These are phyloP conservation scores for Yamadazyma jaroonii DNA, from an alignment of 1,139 yeast genomes.

Conservation along the genomic window DNA sequence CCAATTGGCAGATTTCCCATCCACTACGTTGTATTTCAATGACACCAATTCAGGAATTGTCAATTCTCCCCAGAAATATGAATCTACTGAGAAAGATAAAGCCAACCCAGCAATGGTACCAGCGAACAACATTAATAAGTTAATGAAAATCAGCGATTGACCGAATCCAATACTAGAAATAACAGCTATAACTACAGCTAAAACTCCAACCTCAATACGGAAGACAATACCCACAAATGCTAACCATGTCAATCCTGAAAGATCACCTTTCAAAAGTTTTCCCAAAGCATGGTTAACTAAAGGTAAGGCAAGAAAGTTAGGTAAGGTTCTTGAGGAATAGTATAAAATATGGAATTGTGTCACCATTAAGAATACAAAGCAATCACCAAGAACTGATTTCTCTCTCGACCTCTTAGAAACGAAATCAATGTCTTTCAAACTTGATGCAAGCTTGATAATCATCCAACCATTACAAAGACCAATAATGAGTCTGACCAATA, in stretches of 20 bases:
- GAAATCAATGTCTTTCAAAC: conserved; percentile 25
- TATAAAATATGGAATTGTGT: conserved; percentile 78
- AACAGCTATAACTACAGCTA: conserved; percentile 46
- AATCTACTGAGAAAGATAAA: conserved; percentile 56
- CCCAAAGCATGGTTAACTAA: conserved; percentile 57
- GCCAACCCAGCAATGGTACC: conserved; percentile 57
- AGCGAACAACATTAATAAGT: conserved; percentile 38
- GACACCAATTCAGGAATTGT: conserved; percentile 72
- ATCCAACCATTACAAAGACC: conserved; percentile 48
- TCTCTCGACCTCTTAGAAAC: conserved; percentile 16
- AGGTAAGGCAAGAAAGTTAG: conserved; percentile 84
- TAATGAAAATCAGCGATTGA: conserved; percentile 36
- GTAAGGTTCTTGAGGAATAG: conserved; percentile 78
- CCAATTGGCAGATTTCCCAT: conserved; percentile 77
- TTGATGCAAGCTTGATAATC: conserved; percentile 25
- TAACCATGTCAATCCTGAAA: conserved; percentile 54
- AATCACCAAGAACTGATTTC: conserved; percentile 36
- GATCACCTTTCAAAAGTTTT: conserved; percentile 48
- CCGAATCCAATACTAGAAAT: conserved; percentile 40
- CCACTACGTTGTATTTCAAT: conserved; percentile 67
- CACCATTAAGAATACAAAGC: conserved; percentile 58
- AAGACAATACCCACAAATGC: conserved; percentile 68
- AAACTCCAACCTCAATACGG: conserved; percentile 67
- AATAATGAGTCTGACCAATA: conserved; percentile 48
- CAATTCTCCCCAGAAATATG: conserved; percentile 66